Evolutionary conservation across 345 rosid genomes (phyloP).

Genomic region (Draba incana): DNA sequence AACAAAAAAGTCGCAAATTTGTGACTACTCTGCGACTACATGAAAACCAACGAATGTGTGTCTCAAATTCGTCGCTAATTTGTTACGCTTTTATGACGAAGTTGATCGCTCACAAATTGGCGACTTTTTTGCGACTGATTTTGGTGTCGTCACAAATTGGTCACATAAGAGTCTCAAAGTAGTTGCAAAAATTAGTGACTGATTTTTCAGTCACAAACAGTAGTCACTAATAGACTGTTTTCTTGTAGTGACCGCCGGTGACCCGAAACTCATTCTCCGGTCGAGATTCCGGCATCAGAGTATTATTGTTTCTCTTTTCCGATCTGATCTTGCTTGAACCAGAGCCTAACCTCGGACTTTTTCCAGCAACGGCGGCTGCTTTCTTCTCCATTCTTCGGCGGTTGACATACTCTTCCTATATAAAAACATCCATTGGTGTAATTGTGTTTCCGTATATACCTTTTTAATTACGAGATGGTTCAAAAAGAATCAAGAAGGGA

Average conservation of each 20-base stretch:
- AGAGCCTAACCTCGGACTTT: slow-evolving; percentile 5
- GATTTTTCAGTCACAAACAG: too few relatives aligned
- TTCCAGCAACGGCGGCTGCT: slow-evolving; percentile 43
- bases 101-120: too few relatives aligned
- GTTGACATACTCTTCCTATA: slow-evolving; percentile 68
- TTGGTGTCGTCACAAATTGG: too few relatives aligned
- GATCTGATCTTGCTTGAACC: background rate
- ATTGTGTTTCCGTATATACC: background rate
- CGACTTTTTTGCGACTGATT: too few relatives aligned
- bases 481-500: background rate
- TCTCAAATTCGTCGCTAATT: too few relatives aligned
- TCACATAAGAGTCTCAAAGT: too few relatives aligned
- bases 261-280: slow-evolving; percentile 33
- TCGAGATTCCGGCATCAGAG: slow-evolving; percentile 9
- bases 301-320: slow-evolving; percentile 12
- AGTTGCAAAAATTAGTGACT: too few relatives aligned
- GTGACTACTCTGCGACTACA: too few relatives aligned
- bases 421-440: slow-evolving; percentile 56
- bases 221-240: too few relatives aligned
- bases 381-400: slow-evolving; percentile 58
- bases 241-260: background rate
- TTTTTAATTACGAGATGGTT: background rate
- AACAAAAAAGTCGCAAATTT: too few relatives aligned
- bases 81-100: too few relatives aligned
- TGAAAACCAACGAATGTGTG: too few relatives aligned